Evolutionary conservation across 306 rosid species (phyloP).

Genomic region (Ammopiptanthus mongolicus): DNA sequence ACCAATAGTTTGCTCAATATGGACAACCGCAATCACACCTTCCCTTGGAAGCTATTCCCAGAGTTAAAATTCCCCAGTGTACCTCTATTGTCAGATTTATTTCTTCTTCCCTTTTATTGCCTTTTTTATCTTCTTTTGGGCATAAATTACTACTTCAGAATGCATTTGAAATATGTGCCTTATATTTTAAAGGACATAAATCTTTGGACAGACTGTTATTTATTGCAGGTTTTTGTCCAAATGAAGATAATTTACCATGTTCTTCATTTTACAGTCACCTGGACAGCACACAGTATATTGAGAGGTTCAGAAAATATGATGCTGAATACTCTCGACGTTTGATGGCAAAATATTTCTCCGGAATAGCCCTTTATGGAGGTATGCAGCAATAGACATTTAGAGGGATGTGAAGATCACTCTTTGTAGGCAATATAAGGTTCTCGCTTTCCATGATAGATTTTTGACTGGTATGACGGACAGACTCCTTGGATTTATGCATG

Average conservation of each 20-base stretch:
- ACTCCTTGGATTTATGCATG: conserved; percentile 6
- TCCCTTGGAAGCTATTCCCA: conserved; percentile 1
- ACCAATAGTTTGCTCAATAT: neutral
- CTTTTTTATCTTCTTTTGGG: neutral
- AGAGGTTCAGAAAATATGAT: conserved; percentile 38
- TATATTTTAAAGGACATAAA: neutral
- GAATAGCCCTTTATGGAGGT: conserved; percentile 37
- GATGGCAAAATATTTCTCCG: conserved; percentile 42
- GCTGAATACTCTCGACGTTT: conserved; percentile 35
- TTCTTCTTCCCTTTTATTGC: neutral
- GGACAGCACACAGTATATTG: conserved; percentile 34
- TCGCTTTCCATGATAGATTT: conserved; percentile 13
- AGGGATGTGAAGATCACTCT: neutral
- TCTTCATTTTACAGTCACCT: conserved; percentile 37
- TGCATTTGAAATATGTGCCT: neutral
- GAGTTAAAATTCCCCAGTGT: neutral
- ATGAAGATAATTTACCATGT: neutral
- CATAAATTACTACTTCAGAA: neutral
- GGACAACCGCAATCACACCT: neutral
- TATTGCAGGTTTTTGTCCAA: neutral
- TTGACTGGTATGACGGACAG: neutral
- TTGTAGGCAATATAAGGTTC: neutral
- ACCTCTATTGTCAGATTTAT: neutral
- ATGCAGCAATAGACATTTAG: conserved; percentile 13
- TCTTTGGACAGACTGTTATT: conserved; percentile 1